These are phyloP conservation scores for Wickerhamomyces sp. DNA, from an alignment of 1,139 yeast species.

Conservation along the genomic window DNA sequence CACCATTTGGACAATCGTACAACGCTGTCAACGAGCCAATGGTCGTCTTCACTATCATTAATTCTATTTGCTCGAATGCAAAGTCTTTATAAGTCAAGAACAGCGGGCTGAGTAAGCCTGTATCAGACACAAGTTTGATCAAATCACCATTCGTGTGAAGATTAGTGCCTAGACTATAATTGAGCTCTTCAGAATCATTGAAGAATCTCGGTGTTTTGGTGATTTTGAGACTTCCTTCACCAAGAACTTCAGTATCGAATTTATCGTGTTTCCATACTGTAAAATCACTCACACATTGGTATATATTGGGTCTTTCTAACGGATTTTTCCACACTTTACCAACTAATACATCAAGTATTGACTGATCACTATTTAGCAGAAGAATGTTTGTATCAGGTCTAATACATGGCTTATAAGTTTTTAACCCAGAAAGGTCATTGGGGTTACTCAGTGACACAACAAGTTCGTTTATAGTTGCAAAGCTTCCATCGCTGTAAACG, in stretches of 20 bases:
- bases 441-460: conserved; percentile 43
- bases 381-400: conserved; percentile 47
- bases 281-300: conserved; percentile 48
- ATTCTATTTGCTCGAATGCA: conserved; percentile 57
- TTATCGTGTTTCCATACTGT: conserved; percentile 49
- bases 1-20: conserved; percentile 64
- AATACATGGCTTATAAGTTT: conserved; percentile 38
- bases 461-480: conserved; percentile 44
- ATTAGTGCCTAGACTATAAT: conserved; percentile 13
- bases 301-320: conserved; percentile 48
- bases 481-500: conserved; percentile 27
- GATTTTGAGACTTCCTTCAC: conserved; percentile 47
- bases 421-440: conserved; percentile 34
- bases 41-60: conserved; percentile 66
- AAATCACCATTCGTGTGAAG: conserved; percentile 28
- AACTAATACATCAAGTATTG: conserved; percentile 48
- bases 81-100: conserved; percentile 44
- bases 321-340: conserved; percentile 48
- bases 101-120: conserved; percentile 33
- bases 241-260: conserved; percentile 50
- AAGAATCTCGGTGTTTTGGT: conserved; percentile 31
- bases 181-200: conserved; percentile 13
- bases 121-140: conserved; percentile 30
- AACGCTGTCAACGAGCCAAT: conserved; percentile 73
- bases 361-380: conserved; percentile 78